Evolutionary conservation across 345 rosid species (phyloP).

Genomic region (Sonneratia caseolaris): DNA sequence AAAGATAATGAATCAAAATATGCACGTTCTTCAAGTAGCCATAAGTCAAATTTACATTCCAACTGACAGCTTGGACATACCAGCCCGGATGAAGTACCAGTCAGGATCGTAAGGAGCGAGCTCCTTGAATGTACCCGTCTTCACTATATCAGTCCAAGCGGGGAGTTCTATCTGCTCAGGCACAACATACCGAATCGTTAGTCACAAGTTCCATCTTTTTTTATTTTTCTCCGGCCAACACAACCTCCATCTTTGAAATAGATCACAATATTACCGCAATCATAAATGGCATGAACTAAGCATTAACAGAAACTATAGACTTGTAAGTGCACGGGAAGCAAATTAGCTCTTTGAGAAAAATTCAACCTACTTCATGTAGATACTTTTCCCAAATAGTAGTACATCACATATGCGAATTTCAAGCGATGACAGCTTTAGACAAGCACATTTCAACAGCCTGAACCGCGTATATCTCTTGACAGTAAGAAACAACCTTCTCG

Average conservation of each 20-base stretch:
- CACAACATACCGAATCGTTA: background rate
- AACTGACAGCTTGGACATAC: slow-evolving; percentile 14
- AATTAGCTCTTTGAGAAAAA: no score
- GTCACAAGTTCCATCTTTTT: no score
- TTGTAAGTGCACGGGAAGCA: no score
- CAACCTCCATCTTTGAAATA: background rate
- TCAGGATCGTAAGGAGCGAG: slow-evolving; percentile 92
- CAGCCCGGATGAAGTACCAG: slow-evolving; percentile 80
- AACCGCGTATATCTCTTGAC: background rate
- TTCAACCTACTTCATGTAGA: background rate
- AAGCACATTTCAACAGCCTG: background rate
- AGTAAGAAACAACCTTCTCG: background rate
- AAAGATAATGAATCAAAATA: background rate
- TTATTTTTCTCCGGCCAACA: background rate
- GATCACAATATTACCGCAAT: background rate
- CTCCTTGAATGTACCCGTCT: slow-evolving; percentile 70
- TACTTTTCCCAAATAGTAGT: background rate
- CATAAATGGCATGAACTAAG: no score
- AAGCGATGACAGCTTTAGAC: background rate
- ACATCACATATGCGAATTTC: background rate
- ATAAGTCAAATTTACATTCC: background rate
- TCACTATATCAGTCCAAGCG: slow-evolving; percentile 77
- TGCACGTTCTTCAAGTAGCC: background rate
- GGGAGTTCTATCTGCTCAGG: slow-evolving; percentile 67
- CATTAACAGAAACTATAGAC: no score